Percentiles rank a stretch among this genome's conserved stretches.
These are phyloP conservation scores for Ilyonectria robusta DNA, from an alignment of 2,329 filamentous ascomycete species.

Conservation along the genomic window DNA sequence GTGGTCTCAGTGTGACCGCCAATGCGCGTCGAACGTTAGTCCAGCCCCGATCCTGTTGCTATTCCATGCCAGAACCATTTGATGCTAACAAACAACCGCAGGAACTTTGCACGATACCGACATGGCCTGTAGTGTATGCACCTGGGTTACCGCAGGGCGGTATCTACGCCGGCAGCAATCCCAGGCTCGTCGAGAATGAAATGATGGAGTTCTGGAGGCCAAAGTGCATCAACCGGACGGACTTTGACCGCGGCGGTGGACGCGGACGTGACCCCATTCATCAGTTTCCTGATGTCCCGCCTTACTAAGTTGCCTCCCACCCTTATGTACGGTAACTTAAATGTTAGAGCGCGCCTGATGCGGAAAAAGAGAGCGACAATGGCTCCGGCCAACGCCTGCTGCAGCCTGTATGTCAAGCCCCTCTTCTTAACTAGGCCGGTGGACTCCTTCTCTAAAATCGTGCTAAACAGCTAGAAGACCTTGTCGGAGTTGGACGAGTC, in stretches of 20 bases:
- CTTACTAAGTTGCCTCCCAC: background rate
- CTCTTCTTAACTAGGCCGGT: conserved; percentile 72
- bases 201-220: background rate
- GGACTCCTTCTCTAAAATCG: conserved; percentile 74
- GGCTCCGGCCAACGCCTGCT: conserved; percentile 75
- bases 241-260: background rate
- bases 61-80: background rate
- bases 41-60: background rate
- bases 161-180: background rate
- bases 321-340: no score
- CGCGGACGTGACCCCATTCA: background rate
- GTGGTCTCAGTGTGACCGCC: background rate
- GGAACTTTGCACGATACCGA: background rate
- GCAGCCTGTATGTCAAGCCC: conserved; percentile 68
- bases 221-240: background rate
- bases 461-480: conserved; percentile 74
- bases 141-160: background rate
- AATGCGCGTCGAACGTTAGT: background rate
- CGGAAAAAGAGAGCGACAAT: conserved; percentile 62
- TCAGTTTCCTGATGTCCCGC: background rate
- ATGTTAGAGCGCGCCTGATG: no score
- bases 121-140: background rate
- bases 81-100: background rate
- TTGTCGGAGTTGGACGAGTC: conserved; percentile 79
- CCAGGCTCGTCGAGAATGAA: background rate